Conservation (phyloP, 2,329 filamentous ascomycete genomes). For the Colletotrichum paranaense region DNA sequence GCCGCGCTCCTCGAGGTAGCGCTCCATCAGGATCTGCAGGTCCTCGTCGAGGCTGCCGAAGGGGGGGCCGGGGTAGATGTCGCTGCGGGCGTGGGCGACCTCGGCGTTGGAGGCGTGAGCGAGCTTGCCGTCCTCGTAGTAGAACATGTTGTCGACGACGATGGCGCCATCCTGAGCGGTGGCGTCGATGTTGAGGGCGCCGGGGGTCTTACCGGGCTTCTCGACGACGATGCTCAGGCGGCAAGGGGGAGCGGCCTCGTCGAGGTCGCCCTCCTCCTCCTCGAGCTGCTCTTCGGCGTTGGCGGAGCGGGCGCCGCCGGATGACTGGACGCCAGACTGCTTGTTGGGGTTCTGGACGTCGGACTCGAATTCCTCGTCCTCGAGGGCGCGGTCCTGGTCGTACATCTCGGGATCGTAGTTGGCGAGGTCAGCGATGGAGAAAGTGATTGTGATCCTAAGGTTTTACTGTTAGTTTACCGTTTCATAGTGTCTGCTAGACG, state of each 20-base stretch:
- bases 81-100: conserved; percentile 79
- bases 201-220: conserved; percentile 77
- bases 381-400: conserved; percentile 65
- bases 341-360: conserved; percentile 63
- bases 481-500: not conserved
- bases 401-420: conserved; percentile 70
- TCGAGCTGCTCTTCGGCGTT: conserved; percentile 64
- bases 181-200: conserved; percentile 88
- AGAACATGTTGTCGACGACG: conserved; percentile 90
- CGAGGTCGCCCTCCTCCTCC: conserved; percentile 59
- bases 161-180: conserved; percentile 87
- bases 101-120: conserved; percentile 83
- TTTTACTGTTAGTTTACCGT: not conserved
- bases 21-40: conserved; percentile 90
- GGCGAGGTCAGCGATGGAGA: conserved; percentile 87
- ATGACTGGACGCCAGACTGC: conserved; percentile 66
- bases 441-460: conserved; percentile 79
- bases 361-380: conserved; percentile 60
- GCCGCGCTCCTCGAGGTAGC: conserved; percentile 94
- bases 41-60: conserved; percentile 97
- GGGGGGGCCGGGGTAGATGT: conserved; percentile 88
- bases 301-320: conserved; percentile 60
- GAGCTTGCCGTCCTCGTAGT: conserved; percentile 82
- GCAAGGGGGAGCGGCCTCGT: conserved; percentile 76
- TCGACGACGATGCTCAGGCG: conserved; percentile 89